A percentile compares a stretch with the other conserved stretches of the same genome.
Conservation (phyloP, 805 yeast genomes). For the Brettanomyces bruxellensis region DNA sequence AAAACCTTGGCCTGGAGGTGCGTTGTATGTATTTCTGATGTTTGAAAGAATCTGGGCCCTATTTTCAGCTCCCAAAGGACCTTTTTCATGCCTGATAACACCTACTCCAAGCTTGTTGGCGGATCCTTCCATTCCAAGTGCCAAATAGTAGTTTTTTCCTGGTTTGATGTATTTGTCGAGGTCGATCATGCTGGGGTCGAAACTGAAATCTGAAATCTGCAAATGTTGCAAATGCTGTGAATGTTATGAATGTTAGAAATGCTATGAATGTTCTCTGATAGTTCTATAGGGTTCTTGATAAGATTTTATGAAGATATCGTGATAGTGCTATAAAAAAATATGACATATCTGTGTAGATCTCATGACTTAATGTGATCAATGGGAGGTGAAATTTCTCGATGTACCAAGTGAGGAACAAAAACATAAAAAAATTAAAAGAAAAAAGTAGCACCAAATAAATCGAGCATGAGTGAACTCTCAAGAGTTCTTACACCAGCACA, state of each 20-base stretch:
- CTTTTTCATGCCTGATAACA: conserved; percentile 64
- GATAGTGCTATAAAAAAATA: no score
- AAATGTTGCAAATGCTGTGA: no score
- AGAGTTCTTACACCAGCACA: no score
- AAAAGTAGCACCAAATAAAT: no score
- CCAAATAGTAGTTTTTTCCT: conserved; percentile 46
- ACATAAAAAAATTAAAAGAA: no score
- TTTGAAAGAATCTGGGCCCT: conserved; percentile 77
- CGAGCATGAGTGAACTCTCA: no score
- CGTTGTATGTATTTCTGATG: conserved; percentile 86
- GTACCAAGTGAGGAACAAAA: neutral
- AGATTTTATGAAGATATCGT: neutral
- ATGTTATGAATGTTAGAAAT: no score
- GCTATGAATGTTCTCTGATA: neutral
- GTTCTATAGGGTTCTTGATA: neutral
- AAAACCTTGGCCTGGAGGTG: conserved; percentile 99
- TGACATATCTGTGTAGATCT: no score
- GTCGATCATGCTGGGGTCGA: conserved; percentile 16
- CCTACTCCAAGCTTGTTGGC: conserved; percentile 97
- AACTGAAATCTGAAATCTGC: no score
- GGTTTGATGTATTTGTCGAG: conserved; percentile 33
- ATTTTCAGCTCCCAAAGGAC: conserved; percentile 46
- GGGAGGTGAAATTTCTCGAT: no score
- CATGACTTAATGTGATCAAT: no score
- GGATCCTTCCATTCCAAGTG: conserved; percentile 92